Evolutionary conservation across 1,284 basidiomycete genomes (phyloP).

Genomic region (Cronartium ribicola): DNA sequence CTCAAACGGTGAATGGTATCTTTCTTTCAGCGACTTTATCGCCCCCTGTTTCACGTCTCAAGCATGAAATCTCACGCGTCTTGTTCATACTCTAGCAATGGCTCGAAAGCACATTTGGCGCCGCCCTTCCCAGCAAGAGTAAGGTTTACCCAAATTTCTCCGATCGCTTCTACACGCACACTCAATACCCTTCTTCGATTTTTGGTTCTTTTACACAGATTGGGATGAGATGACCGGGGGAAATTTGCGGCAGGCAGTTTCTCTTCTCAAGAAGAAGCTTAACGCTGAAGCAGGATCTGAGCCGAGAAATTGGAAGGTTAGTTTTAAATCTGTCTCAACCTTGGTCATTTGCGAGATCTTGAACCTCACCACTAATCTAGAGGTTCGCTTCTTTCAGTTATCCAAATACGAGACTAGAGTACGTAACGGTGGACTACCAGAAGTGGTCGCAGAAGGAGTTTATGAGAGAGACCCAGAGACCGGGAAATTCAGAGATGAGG

Average conservation of each 20-base stretch:
- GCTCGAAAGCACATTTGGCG: conserved; percentile 5
- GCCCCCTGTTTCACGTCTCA: not conserved
- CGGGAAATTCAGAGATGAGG: conserved; percentile 32
- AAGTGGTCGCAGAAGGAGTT: conserved; percentile 17
- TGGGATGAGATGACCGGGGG: conserved; percentile 30
- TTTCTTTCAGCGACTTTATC: not conserved
- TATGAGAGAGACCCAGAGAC: conserved; percentile 33
- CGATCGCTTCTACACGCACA: not conserved
- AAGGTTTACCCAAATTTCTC: not conserved
- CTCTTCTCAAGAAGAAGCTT: conserved; percentile 24
- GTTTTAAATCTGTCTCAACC: not conserved
- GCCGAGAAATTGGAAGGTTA: conserved; percentile 34
- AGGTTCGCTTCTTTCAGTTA: not conserved
- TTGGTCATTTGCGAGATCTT: not conserved
- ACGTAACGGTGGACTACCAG: not conserved
- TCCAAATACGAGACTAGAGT: conserved; percentile 33
- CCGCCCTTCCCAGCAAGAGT: conserved; percentile 3
- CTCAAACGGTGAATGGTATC: conserved; percentile 9
- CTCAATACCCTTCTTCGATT: not conserved
- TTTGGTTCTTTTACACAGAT: conserved; percentile 8
- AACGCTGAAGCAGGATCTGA: conserved; percentile 19
- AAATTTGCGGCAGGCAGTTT: conserved; percentile 14
- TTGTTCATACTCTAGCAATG: conserved; percentile 4
- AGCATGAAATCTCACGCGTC: not conserved
- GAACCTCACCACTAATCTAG: not conserved